Base-by-base conservation (phyloP, 2,329 filamentous ascomycete genomes). In the Claviceps pusilla region DNA sequence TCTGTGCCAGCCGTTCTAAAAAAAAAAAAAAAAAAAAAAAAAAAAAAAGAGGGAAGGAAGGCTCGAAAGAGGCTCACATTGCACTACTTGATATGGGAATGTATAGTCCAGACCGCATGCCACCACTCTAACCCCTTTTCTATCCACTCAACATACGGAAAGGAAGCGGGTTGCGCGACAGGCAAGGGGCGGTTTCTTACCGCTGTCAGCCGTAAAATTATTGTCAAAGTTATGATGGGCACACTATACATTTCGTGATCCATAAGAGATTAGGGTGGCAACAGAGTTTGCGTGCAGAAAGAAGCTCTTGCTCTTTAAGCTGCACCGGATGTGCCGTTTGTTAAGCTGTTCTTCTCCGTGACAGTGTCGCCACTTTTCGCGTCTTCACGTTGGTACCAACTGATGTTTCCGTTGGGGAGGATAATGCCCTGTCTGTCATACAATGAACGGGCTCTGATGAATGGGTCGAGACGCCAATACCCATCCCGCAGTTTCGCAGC, bases 381-480 rank as follows among this genome's bases (percentile, higher is more conserved):
- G 48, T 54, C 51, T 31, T 59, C 56, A 47, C 62, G 58, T 5
- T 73, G 68, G 63, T 94, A 93, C 68, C 87, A 90, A 41, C 87
- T 73, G 47, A 91, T 70, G 63, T 76, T 76, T 1, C 89, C 90
- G 11, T 75, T 81, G 0, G 75, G 70, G 56, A 79, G 72, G 48
- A 97, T 75, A 57, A 93, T 72, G 1, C 89, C 87, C 12, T 76
- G 77, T 57, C 93, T 80, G 67, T 98, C 93, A 62, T 95, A 96
- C 57, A 88, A 70, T n/a, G 83, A 86, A 63, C 84, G 78, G 12
- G 90, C 88, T 43, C 93, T 77, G 35, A 97, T 67, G 66, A 91
- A 95, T 0, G 89, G 89, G 70, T 98, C 93, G 52, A 96, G 69
- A 43, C 77, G 76, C 91, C 93, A 98, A 71, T 97, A 98, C 61